phyloP scores from a whole-genome alignment of 2,329 filamentous ascomycete species.

The Botryotinia calthae region DNA sequence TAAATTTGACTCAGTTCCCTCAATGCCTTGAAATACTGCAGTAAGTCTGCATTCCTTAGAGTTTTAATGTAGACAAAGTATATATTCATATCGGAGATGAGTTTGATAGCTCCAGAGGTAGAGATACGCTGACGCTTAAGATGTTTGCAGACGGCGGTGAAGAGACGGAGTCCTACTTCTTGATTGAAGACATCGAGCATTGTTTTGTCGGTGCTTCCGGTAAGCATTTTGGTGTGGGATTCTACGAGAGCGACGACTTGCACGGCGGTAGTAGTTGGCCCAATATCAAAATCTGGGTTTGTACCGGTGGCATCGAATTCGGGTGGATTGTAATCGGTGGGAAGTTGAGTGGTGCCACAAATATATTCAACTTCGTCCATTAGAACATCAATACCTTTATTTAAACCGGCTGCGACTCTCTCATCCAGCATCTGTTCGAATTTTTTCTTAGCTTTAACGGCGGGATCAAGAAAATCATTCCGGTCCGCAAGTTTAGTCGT shows the following conservation, averaged over 20 bases:
- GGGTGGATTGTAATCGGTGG: slow-evolving; percentile 84
- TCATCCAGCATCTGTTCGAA: slow-evolving; percentile 99
- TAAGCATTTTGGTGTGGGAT: slow-evolving; percentile 87
- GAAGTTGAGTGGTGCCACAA: slow-evolving; percentile 79
- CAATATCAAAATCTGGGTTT: slow-evolving; percentile 52
- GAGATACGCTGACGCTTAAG: slow-evolving; percentile 93
- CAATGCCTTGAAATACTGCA: slow-evolving; percentile 87
- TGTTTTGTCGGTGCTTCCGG: slow-evolving; percentile 93
- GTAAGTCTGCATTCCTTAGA: slow-evolving; percentile 77
- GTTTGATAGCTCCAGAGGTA: slow-evolving; percentile 81
- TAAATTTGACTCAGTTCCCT: slow-evolving; percentile 94
- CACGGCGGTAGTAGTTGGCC: slow-evolving; percentile 74
- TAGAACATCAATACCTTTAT: slow-evolving; percentile 95
- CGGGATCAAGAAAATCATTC: slow-evolving; percentile 91
- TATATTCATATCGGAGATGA: slow-evolving; percentile 95
- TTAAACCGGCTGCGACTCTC: slow-evolving; percentile 88
- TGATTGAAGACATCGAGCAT: slow-evolving; percentile 99
- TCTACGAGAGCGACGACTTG: slow-evolving; percentile 82
- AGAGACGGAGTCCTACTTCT: slow-evolving; percentile 90
- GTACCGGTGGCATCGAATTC: slow-evolving; percentile 36
- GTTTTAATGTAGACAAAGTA: slow-evolving; percentile 83
- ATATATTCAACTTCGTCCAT: slow-evolving; percentile 99
- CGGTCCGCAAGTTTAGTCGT: slow-evolving; percentile 79
- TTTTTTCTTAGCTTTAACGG: slow-evolving; percentile 92
- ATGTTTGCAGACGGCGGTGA: slow-evolving; percentile 92